Conservation (phyloP, 2,329 filamentous ascomycete species). For the Dissoconium aciculare region DNA sequence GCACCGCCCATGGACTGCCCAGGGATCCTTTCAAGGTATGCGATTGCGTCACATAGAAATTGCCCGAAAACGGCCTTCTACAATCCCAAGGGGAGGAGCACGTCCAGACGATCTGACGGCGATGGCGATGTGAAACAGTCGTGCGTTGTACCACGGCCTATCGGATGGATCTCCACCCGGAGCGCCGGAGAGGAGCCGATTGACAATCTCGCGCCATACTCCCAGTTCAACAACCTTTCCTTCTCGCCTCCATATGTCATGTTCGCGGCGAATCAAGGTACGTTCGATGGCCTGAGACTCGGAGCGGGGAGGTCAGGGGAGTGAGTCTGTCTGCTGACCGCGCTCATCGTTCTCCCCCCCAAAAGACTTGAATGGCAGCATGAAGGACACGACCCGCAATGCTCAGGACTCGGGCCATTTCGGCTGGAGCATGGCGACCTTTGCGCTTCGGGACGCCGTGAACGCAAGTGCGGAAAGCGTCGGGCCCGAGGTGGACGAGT, state of each 20-base stretch:
- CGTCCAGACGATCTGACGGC: not conserved
- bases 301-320: too few species aligned
- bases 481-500: constrained; percentile 39
- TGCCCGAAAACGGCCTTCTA: not conserved
- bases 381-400: constrained; percentile 45
- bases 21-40: constrained; percentile 42
- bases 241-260: constrained; percentile 50
- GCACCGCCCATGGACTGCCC: constrained; percentile 37
- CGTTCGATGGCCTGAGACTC: too few species aligned
- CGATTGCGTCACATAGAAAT: not conserved
- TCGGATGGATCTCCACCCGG: constrained; percentile 48
- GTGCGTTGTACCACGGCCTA: constrained; percentile 46
- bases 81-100: constrained; percentile 1
- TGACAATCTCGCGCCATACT: constrained; percentile 46
- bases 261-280: constrained; percentile 46
- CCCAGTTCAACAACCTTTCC: constrained; percentile 48
- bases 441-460: constrained; percentile 39
- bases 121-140: constrained; percentile 22
- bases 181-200: constrained; percentile 30
- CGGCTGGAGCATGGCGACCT: constrained; percentile 47
- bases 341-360: too few species aligned
- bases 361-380: constrained; percentile 27
- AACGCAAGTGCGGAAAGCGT: constrained; percentile 41
- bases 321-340: too few species aligned
- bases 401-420: constrained; percentile 42